Base-by-base conservation (phyloP, 164 flowering plant genomes). In the Umbellularia californica region DNA sequence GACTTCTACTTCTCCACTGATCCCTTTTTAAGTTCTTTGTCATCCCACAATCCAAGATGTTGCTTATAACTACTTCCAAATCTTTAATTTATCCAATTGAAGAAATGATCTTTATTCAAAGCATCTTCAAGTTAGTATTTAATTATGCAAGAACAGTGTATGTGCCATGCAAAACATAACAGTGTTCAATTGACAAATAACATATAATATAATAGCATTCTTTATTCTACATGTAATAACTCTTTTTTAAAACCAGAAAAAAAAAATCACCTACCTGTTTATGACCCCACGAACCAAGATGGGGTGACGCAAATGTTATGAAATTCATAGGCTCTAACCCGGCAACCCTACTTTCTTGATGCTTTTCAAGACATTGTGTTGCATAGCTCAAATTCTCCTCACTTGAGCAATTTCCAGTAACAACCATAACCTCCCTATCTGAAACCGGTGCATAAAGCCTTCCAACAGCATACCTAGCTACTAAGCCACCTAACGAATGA, bases 221-320 rank as follows among this genome's bases (percentile, higher is more conserved):
- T 77, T 25, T 19, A 64, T n/a, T 64, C 60, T 55, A 55, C 5
- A 41, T 41, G 47, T 41, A 41, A 41, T 41, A 1, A 7, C 9
- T 9, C 10, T 41, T 41, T 41, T 41, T 41, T 41, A 1, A 41
- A 41, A n/a, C n/a, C n/a, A 41, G 47, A 9, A 41, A 41, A 41
- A 35, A 41, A 41, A 41, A 41, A 35, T 5, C 10, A 41, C 47
- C 20, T 78, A 92, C 99, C 94, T 95, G 98, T 77, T 82, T 93
- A 79, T 92, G 82, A 69, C 99, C 98, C 75, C 89, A 83, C 67
- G 95, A 89, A 68, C 99, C 99, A 76, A 95, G 87, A 83, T 95
- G 99, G 20, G 99, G 99, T 58, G 98, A 87, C 60, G 99, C 99
- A 87, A 91, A 75, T 68, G 99, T 95, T 77, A 95, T 85, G 72